Conservation (phyloP, 2,329 filamentous ascomycete genomes). For the Nannizziopsis barbatae region DNA sequence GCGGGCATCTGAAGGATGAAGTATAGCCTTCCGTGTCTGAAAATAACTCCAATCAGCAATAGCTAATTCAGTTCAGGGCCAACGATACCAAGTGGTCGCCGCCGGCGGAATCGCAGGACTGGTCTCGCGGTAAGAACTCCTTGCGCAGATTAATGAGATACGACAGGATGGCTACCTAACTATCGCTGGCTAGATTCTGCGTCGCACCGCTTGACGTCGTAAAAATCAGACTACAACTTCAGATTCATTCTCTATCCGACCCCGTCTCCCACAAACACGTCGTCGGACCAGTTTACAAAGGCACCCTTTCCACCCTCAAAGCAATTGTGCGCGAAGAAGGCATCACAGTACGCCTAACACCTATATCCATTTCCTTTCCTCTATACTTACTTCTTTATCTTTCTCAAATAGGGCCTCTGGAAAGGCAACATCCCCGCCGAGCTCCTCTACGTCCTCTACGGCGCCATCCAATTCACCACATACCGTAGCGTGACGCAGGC, state of each 20-base stretch:
- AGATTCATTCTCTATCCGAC: constrained; percentile 72
- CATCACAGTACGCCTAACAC: constrained; percentile 44
- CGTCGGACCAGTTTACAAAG: constrained; percentile 49
- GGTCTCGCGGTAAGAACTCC: constrained; percentile 58
- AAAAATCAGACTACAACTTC: constrained; percentile 94
- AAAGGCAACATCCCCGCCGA: constrained; percentile 97
- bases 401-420: constrained; percentile 59
- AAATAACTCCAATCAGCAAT: background rate
- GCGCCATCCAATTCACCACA: constrained; percentile 75
- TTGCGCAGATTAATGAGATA: background rate
- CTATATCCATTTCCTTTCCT: no score
- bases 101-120: constrained; percentile 67
- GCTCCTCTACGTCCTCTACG: constrained; percentile 84
- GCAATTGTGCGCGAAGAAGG: constrained; percentile 74
- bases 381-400: background rate
- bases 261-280: constrained; percentile 48
- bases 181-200: constrained; percentile 54
- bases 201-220: constrained; percentile 93
- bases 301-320: constrained; percentile 62
- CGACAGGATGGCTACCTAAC: background rate
- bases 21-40: constrained; percentile 29
- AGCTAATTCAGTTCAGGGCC: constrained; percentile 41
- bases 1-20: constrained; percentile 59
- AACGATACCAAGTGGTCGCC: constrained; percentile 52
- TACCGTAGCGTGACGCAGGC: constrained; percentile 66